phyloP scores from a whole-genome alignment of 164 flowering plant species.

The Magnolia officinalis region DNA sequence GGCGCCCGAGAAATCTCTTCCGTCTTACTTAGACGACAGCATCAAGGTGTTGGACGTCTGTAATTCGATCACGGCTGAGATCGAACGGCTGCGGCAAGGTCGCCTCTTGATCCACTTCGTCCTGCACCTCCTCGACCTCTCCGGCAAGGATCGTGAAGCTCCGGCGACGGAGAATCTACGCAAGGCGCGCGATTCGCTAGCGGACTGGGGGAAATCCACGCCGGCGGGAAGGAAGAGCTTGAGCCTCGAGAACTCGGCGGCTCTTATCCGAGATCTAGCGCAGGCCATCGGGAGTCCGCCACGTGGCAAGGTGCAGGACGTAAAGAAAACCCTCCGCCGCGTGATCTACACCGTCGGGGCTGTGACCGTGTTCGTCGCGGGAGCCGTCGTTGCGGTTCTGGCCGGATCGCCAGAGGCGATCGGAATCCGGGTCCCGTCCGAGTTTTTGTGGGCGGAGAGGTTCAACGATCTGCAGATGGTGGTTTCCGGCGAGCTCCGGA shows the following conservation, averaged over 20 bases:
- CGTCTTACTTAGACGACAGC: constrained; percentile 24
- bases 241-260: constrained; percentile 7
- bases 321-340: constrained; percentile 21
- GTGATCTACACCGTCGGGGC: constrained; percentile 27
- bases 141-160: neutral
- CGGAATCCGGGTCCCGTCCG: constrained; percentile 16
- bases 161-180: constrained; percentile 19
- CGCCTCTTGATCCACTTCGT: constrained; percentile 23
- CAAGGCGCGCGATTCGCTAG: constrained; percentile 23
- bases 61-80: constrained; percentile 29
- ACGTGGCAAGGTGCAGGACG: constrained; percentile 23
- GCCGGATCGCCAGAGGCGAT: constrained; percentile 9
- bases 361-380: constrained; percentile 28
- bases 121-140: constrained; percentile 17
- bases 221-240: neutral
- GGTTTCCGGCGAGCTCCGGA: constrained; percentile 11
- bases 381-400: constrained; percentile 20
- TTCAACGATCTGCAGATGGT: constrained; percentile 19
- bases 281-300: constrained; percentile 10
- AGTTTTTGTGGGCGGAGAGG: constrained; percentile 29
- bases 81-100: constrained; percentile 26
- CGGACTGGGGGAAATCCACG: constrained; percentile 14
- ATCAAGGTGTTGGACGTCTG: constrained; percentile 33
- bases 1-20: constrained; percentile 2
- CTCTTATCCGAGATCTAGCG: constrained; percentile 25